Evolutionary conservation across 768 basidiomycete genomes (phyloP), one percentile per base, ranked within the genome.

Genomic region (Hypholoma fasciculare): DNA sequence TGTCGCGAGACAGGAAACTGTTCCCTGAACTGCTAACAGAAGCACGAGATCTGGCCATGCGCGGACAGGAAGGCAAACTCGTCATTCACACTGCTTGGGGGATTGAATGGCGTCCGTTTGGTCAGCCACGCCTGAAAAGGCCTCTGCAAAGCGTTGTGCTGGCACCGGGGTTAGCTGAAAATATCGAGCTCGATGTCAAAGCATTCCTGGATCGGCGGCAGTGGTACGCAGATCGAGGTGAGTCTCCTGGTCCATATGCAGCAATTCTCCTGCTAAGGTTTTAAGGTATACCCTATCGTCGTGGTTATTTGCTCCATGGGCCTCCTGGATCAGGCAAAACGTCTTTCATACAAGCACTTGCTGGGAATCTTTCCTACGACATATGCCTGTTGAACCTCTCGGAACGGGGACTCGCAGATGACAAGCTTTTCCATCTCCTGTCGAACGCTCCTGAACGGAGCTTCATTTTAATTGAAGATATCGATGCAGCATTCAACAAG

Each of bases 271-370:
- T 17, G 54, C 46, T 38, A 19, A 42, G 9, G 30, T n/a, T 58
- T 58, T n/a, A 26, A 98, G 96, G 96, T 16, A 97, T 99, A 58
- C 97, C 97, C 0, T 99, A 98, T 69, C 87, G 97, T 20, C 83
- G 97, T 60, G 97, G 97, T 39, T 98, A 98, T 72, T 83, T 99
- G 9, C 76, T 99, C 14, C 85, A 98, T 66, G 97, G 97, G 11
- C 97, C 97, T 19, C 97, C 97, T 7, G 97, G 97, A 14, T 97
- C 95, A 0, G 97, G 97, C 49, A 99, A 99, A 70, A 96, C 96
- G 1, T 99, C 97, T 6, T 99, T 93, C 76, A 98, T 98, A 64
- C 96, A 98, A 74, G 95, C 97, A 12, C 81, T 98, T 30, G 97
- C 97, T 9, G 97, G 96, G 7, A 84, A 88, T 11, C 75, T 98